Conservation (phyloP, 2,329 filamentous ascomycete species). For the Paecilomyces variotii region DNA sequence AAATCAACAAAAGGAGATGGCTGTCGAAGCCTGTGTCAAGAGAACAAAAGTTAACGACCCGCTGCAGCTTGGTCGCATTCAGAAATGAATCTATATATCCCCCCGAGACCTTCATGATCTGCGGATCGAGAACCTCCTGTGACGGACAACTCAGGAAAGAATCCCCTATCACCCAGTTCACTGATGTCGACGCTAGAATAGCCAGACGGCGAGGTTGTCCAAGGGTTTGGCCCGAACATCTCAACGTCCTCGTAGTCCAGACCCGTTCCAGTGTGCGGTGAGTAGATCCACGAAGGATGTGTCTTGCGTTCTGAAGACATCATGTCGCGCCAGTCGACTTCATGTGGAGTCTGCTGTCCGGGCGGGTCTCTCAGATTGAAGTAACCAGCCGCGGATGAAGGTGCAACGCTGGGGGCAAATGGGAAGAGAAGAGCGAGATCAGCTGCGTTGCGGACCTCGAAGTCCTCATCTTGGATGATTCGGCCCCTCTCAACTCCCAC, state of each 20-base stretch:
- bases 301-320: slow-evolving; percentile 35
- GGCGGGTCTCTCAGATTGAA: slow-evolving; percentile 34
- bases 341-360: slow-evolving; percentile 24
- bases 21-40: slow-evolving; percentile 7
- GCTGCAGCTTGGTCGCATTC: slow-evolving; percentile 38
- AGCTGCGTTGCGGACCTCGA: slow-evolving; percentile 58
- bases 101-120: slow-evolving; percentile 56
- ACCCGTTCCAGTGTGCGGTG: slow-evolving; percentile 18
- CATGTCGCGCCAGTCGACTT: slow-evolving; percentile 52
- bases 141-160: slow-evolving; percentile 34
- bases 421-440: slow-evolving; percentile 76
- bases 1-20: slow-evolving; percentile 2
- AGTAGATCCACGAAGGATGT: slow-evolving; percentile 16
- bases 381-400: slow-evolving; percentile 36
- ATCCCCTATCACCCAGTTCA: slow-evolving; percentile 36
- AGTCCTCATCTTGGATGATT: slow-evolving; percentile 70
- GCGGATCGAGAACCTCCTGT: slow-evolving; percentile 20
- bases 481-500: slow-evolving; percentile 74
- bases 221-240: slow-evolving; percentile 44
- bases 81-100: slow-evolving; percentile 58
- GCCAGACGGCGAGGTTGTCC: slow-evolving; percentile 45
- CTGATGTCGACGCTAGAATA: slow-evolving; percentile 53
- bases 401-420: slow-evolving; percentile 60
- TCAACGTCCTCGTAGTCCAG: slow-evolving; percentile 35
- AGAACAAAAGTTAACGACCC: slow-evolving; percentile 1